Evolutionary conservation across 1,284 basidiomycete species (phyloP), one percentile per base, ranked within the genome.

Genomic region (Psilocybe mexicana): DNA sequence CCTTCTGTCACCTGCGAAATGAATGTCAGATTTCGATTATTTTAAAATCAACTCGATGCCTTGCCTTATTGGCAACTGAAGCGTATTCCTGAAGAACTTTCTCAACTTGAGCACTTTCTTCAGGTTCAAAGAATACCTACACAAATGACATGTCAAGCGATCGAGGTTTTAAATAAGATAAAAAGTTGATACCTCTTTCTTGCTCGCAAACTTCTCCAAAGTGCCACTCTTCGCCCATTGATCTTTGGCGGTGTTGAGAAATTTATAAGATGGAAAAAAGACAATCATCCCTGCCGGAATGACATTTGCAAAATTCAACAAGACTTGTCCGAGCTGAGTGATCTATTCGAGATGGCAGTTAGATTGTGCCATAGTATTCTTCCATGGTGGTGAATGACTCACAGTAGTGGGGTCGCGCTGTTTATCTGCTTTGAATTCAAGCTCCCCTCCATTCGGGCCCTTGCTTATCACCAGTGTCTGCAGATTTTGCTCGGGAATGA

Each of bases 191-290:
- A 78, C 81, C 79, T 83, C 86, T 74, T 98, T 98, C 78, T 90
- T 94, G 6, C 70, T 70, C 3, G 72, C 74, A 43, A 96, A 74
- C 63, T 88, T 87, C 6, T 79, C 75, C 59, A 95, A 64, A 12
- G 88, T 65, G 0, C 88, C 87, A 45, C 73, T 83, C 30, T 76
- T 75, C 23, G 76, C 73, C 96, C 96, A 99, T 3, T 79, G 70
- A 3, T 74, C 74, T 67, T 86, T 88, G 1, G 91, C 81, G 28
- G 76, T 74, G 61, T 91, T 83, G 30, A 98, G 76, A 63, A 94
- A 95, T 24, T 80, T 82, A 71, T 99, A 99, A 0, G 94, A 97
- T 0, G 96, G 96, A 40, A 98, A 85, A 69, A 99, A 99, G 3
- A 97, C 89, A 23, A 99, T 92, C 71, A 98, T 82, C 0, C 96